Base-by-base conservation (phyloP, 495 filamentous ascomycete species). In the Penicillium atrosanguineum region DNA sequence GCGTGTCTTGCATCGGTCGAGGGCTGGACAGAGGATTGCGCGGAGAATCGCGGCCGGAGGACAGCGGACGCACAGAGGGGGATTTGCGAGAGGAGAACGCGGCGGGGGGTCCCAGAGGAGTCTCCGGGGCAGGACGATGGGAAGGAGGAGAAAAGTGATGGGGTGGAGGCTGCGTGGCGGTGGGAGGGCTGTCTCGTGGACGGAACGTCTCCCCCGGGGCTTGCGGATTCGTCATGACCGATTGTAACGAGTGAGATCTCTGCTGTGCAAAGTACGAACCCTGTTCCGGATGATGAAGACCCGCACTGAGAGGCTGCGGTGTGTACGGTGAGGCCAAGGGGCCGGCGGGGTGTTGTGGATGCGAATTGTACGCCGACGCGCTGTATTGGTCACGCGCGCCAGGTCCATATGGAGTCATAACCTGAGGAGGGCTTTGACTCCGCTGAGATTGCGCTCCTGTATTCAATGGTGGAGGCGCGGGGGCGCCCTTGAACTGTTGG, bases 191-290 rank as follows among this genome's bases (percentile, higher is more conserved):
- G 49, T 78, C 74, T 61, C 67, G 71, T 26, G 64, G 61, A 52
- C 62, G 63, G 39, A 62, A 69, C 61, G 69, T 63, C 54, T 69
- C 64, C 53, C 56, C 56, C 68, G 70, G 55, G 55, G 66, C 48
- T 50, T 64, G 61, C 49, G 66, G 64, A 49, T 74, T 75, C 46
- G 71, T 68, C 47, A 73, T 61, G 43, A 74, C 69, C 18, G 71
- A 76, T 51, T 81, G 79, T 40, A 76, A 69, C 26, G 79, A 79
- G 43, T 76, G 74, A 34, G 76, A 73, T 29, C 74, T 73, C 53
- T 72, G 74, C 29, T 73, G 71, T 25, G 74, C 68, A 44, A 71
- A 70, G 43, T 73, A 73, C 4, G 72, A 70, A 42, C 63, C 66
- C 50, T 75, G 70, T 16, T 68, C 66, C 36, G 64, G 59, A 25